Base-by-base conservation (phyloP, 108 stramenopile species). In the Discostella stelligeroides region DNA sequence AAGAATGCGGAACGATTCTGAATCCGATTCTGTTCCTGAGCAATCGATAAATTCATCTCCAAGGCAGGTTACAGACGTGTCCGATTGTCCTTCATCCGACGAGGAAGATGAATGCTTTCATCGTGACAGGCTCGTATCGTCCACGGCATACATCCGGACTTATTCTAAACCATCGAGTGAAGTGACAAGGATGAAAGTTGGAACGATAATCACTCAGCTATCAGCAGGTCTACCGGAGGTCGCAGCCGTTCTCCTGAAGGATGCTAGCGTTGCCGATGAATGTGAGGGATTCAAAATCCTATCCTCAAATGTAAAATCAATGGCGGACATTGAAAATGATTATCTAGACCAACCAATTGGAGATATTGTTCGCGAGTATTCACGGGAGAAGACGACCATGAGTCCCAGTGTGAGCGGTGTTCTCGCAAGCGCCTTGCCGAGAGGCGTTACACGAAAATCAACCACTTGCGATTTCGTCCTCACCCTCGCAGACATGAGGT, bases 401-500 rank as follows among this genome's bases (percentile, higher is more conserved):
- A 43, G 10, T 28, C 42, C 43, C 2, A 12, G 29, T 7, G 49
- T 37, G 13, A 76, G 68, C 53, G 75, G 68, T 43, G 61, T 61
- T 63, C 56, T 70, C 21, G 40, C 46, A 58, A 1, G 2, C 8
- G 13, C 53, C 17, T 29, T 56, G 4, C 11, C 17, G 15, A 66
- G 29, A 4, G 37, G 47, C 4, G 4, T 10, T 38, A 13, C 55
- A 13, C 37, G 38, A 7, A 38, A 64, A 20, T 47, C 30, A 21
- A n/a, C 29, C 20, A 21, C 14, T 1, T 42, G 60, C 17, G 21
- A 73, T n/a, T 90, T 85, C 76, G 83, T 87, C 58, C 43, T 88
- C 25, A 73, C 84, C 14, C 12, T 92, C 4, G 92, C 92, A 37
- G 80, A 85, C 76, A 70, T 63, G 61, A 47, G 28, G 50, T 50